Base-by-base conservation (phyloP, 2,329 filamentous ascomycete species). In the Aspergillus pseudoglaucus region DNA sequence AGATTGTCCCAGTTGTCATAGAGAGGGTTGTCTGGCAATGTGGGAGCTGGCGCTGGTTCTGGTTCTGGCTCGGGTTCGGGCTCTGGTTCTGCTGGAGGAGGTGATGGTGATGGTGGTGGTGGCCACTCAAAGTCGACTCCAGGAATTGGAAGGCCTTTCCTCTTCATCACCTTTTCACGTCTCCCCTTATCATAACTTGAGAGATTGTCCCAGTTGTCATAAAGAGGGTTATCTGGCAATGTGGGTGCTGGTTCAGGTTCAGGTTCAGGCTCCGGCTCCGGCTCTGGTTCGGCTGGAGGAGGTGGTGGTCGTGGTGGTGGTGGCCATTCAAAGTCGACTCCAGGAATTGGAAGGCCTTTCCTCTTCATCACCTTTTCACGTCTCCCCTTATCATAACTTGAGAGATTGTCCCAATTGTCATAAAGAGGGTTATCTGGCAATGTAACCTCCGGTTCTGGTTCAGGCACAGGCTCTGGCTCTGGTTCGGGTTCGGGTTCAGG, bases 161-260 rank as follows among this genome's bases (percentile, higher is more conserved):
- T 57, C 4, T 49, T 51, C 7, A 64, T 27, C 25, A 54, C 52
- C 47, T 61, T 63, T 42, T 71, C 67, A 47, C 70, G 69, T 52
- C 70, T 71, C 56, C 76, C 75, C 44, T 73, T 71, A 6, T 74
- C 69, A 47, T 72, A 71, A 2, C 67, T 65, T 22, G 60, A 62
- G 47, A 68, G 58, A 12, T 48, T 57, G 8, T 55, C 53, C 64
- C 66, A 72, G 6, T 56, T 53, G 10, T 68, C 63, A 38, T 68
- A 65, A 3, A 65, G 53, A 39, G 69, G 65, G 32, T 69, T 68
- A 25, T 68, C 66, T 38, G 64, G 63, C 47, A 67, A 58, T 18
- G 56, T 57, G 8, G 61, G 61, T 4, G 60, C 56, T 30, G 52
- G 47, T 38, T 60, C 58, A 0, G 62, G 56, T 47, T 67, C 57